Conservation (phyloP, 2,329 filamentous ascomycete species). For the Botrytis galanthina region DNA sequence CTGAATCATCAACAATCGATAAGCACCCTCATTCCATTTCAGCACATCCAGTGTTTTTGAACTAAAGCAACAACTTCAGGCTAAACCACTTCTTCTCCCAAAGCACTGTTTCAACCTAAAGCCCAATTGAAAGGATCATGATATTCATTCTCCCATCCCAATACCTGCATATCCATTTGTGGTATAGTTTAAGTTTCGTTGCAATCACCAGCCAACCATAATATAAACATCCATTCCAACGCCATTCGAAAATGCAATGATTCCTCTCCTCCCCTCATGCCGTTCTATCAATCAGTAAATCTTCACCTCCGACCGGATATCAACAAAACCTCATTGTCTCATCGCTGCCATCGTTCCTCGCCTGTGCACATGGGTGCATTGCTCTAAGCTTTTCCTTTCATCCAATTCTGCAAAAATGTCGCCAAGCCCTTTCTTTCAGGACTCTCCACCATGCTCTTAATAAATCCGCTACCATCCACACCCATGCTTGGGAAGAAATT, state of each 20-base stretch:
- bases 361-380: neutral
- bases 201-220: slow-evolving; percentile 10
- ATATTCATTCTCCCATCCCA: neutral
- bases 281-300: neutral
- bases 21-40: neutral
- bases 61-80: neutral
- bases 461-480: slow-evolving; percentile 58
- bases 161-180: slow-evolving; percentile 8
- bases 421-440: slow-evolving; percentile 61
- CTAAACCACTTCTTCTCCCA: too few species aligned
- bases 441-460: slow-evolving; percentile 57
- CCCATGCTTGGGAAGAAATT: slow-evolving; percentile 64
- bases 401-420: slow-evolving; percentile 59
- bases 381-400: slow-evolving; percentile 43
- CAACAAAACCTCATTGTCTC: neutral
- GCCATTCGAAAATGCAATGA: slow-evolving; percentile 17
- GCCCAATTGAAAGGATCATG: neutral
- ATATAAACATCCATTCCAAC: slow-evolving; percentile 14
- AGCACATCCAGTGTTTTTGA: neutral
- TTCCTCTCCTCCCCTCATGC: neutral
- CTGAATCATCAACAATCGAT: neutral
- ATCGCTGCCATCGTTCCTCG: neutral
- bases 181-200: slow-evolving; percentile 14
- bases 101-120: neutral
- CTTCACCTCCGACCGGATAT: neutral